Conservation (phyloP, 257 asterid genomes). For the Solanum chiquidenum region DNA sequence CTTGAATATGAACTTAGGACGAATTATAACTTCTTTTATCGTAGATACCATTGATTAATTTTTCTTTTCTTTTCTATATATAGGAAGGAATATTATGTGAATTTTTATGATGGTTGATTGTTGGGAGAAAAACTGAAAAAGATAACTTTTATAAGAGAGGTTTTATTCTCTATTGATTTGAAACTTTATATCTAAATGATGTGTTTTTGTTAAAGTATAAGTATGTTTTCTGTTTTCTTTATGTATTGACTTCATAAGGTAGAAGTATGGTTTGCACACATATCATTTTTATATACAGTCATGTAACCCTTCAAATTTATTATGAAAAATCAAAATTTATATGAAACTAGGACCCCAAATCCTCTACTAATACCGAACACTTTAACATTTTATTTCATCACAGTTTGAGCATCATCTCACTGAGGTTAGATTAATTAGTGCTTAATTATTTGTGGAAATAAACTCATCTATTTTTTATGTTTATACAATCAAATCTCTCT, state of each 20-base stretch:
- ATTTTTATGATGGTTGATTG: neutral
- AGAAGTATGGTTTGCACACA: too few species aligned
- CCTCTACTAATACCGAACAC: too few species aligned
- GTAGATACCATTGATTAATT: too few species aligned
- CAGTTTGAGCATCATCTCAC: neutral
- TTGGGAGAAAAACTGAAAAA: neutral
- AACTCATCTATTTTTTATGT: too few species aligned
- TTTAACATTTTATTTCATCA: neutral
- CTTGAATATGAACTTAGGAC: too few species aligned
- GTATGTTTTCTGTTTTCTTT: neutral
- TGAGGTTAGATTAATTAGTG: neutral
- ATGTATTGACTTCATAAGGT: neutral
- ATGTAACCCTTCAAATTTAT: too few species aligned
- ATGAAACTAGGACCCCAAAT: too few species aligned
- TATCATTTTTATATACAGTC: too few species aligned
- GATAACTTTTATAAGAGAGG: neutral
- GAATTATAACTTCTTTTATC: too few species aligned
- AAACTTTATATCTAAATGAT: neutral
- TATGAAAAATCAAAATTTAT: too few species aligned
- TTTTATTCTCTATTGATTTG: neutral
- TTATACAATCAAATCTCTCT: too few species aligned
- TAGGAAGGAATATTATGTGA: neutral
- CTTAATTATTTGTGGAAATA: too few species aligned
- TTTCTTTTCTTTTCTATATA: neutral
- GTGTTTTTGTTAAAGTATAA: neutral